Base-by-base conservation (phyloP, 2,329 filamentous ascomycete genomes). In the Thelonectria discophora region DNA sequence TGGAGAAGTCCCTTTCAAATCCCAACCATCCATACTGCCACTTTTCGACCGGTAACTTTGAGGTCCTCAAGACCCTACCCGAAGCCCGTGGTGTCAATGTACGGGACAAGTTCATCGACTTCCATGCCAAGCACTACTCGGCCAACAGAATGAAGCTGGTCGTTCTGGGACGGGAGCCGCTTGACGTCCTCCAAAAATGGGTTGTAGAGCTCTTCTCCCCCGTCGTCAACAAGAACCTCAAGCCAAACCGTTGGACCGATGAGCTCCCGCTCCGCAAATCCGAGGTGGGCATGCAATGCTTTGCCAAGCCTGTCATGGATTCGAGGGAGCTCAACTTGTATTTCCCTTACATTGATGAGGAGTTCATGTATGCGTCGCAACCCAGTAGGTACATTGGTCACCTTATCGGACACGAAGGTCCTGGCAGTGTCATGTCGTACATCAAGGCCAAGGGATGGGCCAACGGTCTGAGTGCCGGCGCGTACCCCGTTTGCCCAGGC, bases 141-240 rank as follows among this genome's bases (percentile, higher is more conserved):
- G 92, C 94, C 60, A 97, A 97, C 73, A 86, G 89, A 40, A 97
- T 97, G 92, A 97, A 97, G 82, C 82, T 97, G 51, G 93, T 94
- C 39, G 88, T 97, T 5, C 78, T 97, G 20, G 94, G 94, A 1
- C 86, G 90, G 52, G 94, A 97, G 75, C 83, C 88, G 6, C 81
- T 97, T 60, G 92, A 97, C 70, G 86, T 93, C 17, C 81, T 97
- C 58, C 90, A 97, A 76, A 81, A 85, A 56, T 97, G 93, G 94
- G 91, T 92, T 1, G 84, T 87, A 3, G 91, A 97, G 69, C 82
- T 97, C 61, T 97, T 97, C 75, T 89, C 91, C 0, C 86, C 84
- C 57, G 88, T 97, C 17, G 86, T 87, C 59, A 94, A 97, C 80
- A 94, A 97, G 79, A 82, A 93, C 67, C 82, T 97, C 15, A 80